These are phyloP conservation scores for Xeromyces bisporus DNA, from an alignment of 495 filamentous ascomycete genomes.

Conservation along the genomic window DNA sequence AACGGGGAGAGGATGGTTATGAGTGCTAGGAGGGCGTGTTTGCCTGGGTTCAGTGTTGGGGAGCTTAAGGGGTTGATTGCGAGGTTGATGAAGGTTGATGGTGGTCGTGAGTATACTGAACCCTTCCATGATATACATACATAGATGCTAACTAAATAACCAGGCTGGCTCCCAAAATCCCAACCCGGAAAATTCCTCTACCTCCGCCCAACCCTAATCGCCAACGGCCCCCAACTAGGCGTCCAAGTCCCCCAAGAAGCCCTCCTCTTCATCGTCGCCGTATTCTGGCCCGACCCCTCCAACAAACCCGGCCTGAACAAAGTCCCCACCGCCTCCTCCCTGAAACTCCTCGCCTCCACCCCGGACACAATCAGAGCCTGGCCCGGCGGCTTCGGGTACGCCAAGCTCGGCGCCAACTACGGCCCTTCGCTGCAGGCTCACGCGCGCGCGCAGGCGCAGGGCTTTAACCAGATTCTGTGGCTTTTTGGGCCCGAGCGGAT, in stretches of 20 bases:
- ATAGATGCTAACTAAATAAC: background rate
- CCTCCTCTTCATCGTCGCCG: constrained; percentile 64
- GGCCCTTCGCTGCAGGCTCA: constrained; percentile 66
- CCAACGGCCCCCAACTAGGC: constrained; percentile 58
- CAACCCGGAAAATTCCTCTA: constrained; percentile 52
- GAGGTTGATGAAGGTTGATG: constrained; percentile 39
- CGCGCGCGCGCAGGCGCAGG: constrained; percentile 46
- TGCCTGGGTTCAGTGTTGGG: constrained; percentile 55
- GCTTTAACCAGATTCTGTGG: constrained; percentile 87
- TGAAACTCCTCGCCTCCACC: constrained; percentile 60
- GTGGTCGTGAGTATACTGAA: constrained; percentile 19
- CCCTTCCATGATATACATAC: no score
- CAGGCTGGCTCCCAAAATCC: constrained; percentile 62
- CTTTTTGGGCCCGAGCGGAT: constrained; percentile 56
- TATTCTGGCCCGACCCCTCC: constrained; percentile 48
- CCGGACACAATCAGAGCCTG: constrained; percentile 74
- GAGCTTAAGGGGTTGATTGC: constrained; percentile 62
- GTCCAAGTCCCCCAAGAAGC: constrained; percentile 71
- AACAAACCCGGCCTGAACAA: constrained; percentile 2
- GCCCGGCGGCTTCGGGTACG: constrained; percentile 82
- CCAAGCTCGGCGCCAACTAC: constrained; percentile 88
- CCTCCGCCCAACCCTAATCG: constrained; percentile 72
- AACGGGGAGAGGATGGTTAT: constrained; percentile 60
- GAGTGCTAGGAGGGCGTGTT: constrained; percentile 55
- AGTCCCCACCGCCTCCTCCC: constrained; percentile 18